Base-by-base conservation (phyloP, 768 basidiomycete genomes). In the Tulasnella sp. region DNA sequence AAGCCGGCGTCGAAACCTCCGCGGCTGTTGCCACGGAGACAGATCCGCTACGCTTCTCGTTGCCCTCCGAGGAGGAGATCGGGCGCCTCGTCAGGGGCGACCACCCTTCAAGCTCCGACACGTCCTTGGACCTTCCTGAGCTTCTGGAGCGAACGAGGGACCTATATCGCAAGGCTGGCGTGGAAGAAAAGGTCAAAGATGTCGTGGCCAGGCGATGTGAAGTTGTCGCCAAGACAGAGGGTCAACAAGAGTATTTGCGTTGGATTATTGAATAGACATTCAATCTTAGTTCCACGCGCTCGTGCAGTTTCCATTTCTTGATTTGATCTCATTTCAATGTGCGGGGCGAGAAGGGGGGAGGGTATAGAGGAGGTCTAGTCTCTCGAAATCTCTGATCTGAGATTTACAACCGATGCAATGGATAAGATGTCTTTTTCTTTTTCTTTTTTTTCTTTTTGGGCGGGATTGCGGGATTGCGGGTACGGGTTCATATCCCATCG, bases 31-130 rank as follows among this genome's bases (percentile, higher is more conserved):
- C 61, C 48, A 24, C 59, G 30, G 56, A 68, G 61, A 62, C 67
- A 53, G 60, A 72, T 62, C 21, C 70, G 60, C 74, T 74, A 72
- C 63, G 64, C 34, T 76, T 76, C 65, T 79, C 80, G 55, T 74
- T 99, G 48, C 94, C 92, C 1, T 80, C 82, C 12, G 92, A 98
- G 69, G 71, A 74, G 44, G 81, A 84, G 64, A 83, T 99, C 63
- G 74, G 78, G 46, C 70, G 75, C 17, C 70, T 84, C 42, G 83
- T 97, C 43, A 75, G 71, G 62, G 83, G 92, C 55, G 71, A 78
- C 66, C 79, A 83, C 65, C 68, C 68, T n/a, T 74, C 77, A 11
- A 83, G 82, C 57, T 83, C 83, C 19, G 76, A 75, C 22, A 80
- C 79, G 62, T 80, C 80, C 19, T 64, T 86, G 25, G 83, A 76